Conservation (phyloP, 345 rosid genomes). For the Xanthoceras sorbifolium region DNA sequence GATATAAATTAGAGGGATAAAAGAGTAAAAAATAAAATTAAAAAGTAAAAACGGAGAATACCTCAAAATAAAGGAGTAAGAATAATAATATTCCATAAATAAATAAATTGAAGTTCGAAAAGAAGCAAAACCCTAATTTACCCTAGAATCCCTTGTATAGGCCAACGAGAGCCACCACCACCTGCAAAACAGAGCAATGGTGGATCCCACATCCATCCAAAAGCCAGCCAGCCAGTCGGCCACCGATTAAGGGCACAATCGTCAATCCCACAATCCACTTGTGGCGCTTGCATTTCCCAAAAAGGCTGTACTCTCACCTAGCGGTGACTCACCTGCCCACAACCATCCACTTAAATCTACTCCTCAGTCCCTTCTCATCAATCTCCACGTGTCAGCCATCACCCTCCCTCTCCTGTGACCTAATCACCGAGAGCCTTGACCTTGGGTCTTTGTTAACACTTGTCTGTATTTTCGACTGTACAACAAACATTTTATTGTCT, state of each 20-base stretch:
- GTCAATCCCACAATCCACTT: not conserved
- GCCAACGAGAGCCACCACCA: not conserved
- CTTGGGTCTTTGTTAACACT: not conserved
- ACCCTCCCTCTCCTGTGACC: not conserved
- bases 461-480: not conserved
- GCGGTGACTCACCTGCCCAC: not conserved
- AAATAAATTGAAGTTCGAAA: not conserved
- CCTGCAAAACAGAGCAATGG: not conserved
- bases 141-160: not conserved
- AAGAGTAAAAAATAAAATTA: too few species aligned
- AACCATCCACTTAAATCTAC: not conserved
- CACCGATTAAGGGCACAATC: conserved; percentile 7
- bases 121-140: conserved; percentile 9
- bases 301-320: not conserved
- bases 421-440: conserved; percentile 17
- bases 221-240: too few species aligned
- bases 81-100: too few species aligned
- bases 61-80: too few species aligned
- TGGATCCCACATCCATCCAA: not conserved
- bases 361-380: not conserved
- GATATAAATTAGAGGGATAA: too few species aligned
- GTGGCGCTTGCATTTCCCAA: not conserved
- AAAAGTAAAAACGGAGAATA: too few species aligned
- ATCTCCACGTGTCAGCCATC: conserved; percentile 12
- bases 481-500: not conserved